These are phyloP conservation scores for Adenanthera pavonina DNA, from an alignment of 306 rosid species.

Conservation along the genomic window DNA sequence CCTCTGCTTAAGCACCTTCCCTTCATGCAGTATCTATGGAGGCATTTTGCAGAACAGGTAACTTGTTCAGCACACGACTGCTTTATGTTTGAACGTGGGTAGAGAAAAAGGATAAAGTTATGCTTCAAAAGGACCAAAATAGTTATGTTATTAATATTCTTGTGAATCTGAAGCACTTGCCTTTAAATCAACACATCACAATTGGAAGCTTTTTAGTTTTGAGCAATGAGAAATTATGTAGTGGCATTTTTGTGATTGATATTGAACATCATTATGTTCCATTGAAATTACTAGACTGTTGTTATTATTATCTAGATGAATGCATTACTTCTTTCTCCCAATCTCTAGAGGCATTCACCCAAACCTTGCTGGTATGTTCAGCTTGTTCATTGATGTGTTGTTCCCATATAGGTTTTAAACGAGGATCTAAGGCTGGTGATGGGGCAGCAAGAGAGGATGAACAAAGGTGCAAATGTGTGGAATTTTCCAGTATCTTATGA, in stretches of 20 bases:
- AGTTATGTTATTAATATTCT: not conserved
- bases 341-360: not conserved
- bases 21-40: constrained; percentile 30
- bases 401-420: constrained; percentile 65
- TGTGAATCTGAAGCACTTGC: not conserved
- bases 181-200: too few relatives aligned
- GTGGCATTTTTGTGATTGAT: not conserved
- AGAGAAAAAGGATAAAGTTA: not conserved
- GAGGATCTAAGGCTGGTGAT: constrained; percentile 81
- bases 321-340: not conserved
- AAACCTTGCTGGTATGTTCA: not conserved
- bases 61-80: not conserved
- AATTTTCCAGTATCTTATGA: constrained; percentile 73
- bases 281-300: not conserved
- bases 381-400: not conserved
- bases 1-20: constrained; percentile 62
- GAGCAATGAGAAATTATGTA: not conserved
- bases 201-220: not conserved
- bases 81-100: not conserved
- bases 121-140: not conserved
- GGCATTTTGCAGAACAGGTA: constrained; percentile 34
- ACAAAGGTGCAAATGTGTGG: constrained; percentile 68
- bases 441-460: constrained; percentile 81
- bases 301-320: not conserved
- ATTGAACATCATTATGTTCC: not conserved